Base-by-base conservation (phyloP, 257 asterid genomes). In the Solanum bulbocastanum region DNA sequence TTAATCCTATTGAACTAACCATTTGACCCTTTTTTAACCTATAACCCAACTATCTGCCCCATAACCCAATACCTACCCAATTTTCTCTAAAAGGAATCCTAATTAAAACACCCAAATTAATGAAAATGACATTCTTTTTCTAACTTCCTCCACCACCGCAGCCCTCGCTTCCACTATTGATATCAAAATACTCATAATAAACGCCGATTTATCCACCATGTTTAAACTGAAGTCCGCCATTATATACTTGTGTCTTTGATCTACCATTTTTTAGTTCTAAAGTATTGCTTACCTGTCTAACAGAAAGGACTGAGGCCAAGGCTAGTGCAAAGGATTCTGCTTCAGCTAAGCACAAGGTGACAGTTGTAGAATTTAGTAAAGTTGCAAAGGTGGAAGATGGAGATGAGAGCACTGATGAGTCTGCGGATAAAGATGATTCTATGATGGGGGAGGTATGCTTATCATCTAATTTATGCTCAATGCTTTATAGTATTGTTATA, bases 361-460 rank as follows among this genome's bases (percentile, higher is more conserved):
- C 22, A 16, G 40, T 69, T 83, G 72, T 4, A 6, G 89, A 87
- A 12, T 44, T 75, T 23, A 83, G 68, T 68, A 82, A 87, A 87
- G 37, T 10, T 58, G 83, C 20, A 58, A 62, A 87, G 49, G 82
- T 36, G 1, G 72, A 44, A 16, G 87, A 81, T 60, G 42, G 68
- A 49, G 88, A 82, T 66, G 89, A 87, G 36, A 69, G 73, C 60
- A 49, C 20, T 62, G 86, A 84, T 56, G 88, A 85, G 16, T 62
- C 82, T 37, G 87, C 16, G 18, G 90, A 88, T 35, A 88, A 73
- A 35, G 85, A 72, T n/a, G 86, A 72, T 87, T 30, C 81, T 23
- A 60, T 42, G 56, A 62, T 22, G 66, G 83, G 36, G 42, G 84
- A 86, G 84, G 68, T 72, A 86, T 32, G n/a, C 8, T 16, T 46